These are phyloP conservation scores for Pseudognaphalium luteoalbum DNA, from an alignment of 129 eudicot species.

Conservation along the genomic window DNA sequence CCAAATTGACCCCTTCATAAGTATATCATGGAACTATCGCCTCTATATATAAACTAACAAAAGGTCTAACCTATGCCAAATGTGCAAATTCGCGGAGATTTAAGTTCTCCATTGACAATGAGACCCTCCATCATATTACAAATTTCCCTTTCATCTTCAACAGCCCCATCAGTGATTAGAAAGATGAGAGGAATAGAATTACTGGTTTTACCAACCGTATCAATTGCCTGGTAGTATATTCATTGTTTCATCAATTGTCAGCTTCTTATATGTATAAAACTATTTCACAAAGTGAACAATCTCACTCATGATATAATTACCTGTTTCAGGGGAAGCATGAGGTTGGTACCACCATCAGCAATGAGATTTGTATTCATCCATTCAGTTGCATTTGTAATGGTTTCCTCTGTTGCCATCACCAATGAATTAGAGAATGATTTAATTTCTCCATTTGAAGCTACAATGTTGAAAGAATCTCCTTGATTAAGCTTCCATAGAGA, in stretches of 20 bases:
- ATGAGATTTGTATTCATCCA: slow-evolving; percentile 63
- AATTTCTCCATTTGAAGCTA: slow-evolving; percentile 62
- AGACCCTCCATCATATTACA: slow-evolving; percentile 53
- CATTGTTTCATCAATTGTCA: background rate
- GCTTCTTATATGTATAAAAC: background rate
- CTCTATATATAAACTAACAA: background rate
- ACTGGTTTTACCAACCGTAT: slow-evolving; percentile 50
- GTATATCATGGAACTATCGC: background rate
- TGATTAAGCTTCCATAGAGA: slow-evolving; percentile 56
- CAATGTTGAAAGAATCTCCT: slow-evolving; percentile 66
- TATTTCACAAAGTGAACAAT: background rate
- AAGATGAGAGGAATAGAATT: slow-evolving; percentile 60
- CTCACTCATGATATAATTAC: slow-evolving; percentile 28
- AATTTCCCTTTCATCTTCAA: slow-evolving; percentile 79
- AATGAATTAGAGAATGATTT: slow-evolving; percentile 55
- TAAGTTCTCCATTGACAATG: slow-evolving; percentile 37
- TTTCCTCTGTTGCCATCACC: slow-evolving; percentile 58
- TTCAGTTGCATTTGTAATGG: slow-evolving; percentile 53
- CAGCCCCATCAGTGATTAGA: slow-evolving; percentile 85
- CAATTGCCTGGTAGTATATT: slow-evolving; percentile 56
- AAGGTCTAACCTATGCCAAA: slow-evolving; percentile 77
- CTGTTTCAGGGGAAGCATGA: slow-evolving; percentile 71
- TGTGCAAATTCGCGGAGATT: slow-evolving; percentile 69
- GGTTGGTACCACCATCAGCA: slow-evolving; percentile 75
- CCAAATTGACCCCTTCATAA: background rate